These are phyloP conservation scores for Mortierella hygrophila DNA, from an alignment of 192 early-diverging fungal species.

Conservation along the genomic window DNA sequence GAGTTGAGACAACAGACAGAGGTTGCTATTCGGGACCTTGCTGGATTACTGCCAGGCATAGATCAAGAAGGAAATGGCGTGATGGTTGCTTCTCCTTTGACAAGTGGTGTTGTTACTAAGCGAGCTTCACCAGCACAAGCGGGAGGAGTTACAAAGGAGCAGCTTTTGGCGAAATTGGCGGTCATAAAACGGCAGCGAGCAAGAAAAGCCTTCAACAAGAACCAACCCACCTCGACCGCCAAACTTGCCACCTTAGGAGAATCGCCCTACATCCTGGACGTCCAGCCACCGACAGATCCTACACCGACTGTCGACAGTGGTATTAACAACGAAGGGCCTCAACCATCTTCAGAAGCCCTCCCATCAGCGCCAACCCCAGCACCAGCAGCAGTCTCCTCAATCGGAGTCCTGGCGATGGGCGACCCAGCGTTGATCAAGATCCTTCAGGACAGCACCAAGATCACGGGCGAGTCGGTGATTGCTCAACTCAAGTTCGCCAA, in stretches of 20 bases:
- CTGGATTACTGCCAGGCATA: not conserved
- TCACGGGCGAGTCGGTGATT: slow-evolving; percentile 21
- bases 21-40: slow-evolving; percentile 20
- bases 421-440: slow-evolving; percentile 25
- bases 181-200: not conserved
- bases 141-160: slow-evolving; percentile 12
- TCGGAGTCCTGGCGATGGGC: slow-evolving; percentile 36
- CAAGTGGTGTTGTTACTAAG: not conserved
- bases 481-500: slow-evolving; percentile 35
- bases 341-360: not conserved
- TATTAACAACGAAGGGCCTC: not conserved
- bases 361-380: not conserved
- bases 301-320: not conserved
- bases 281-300: not conserved
- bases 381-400: not conserved
- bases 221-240: not conserved
- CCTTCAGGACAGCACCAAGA: slow-evolving; percentile 4
- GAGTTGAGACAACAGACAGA: slow-evolving; percentile 34
- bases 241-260: not conserved
- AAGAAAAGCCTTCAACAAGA: not conserved
- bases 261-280: not conserved
- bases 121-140: not conserved
- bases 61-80: not conserved
- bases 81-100: not conserved
- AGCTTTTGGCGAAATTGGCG: slow-evolving; percentile 26